Conservation (phyloP, 306 rosid genomes). For the Trifolium subterraneum region DNA sequence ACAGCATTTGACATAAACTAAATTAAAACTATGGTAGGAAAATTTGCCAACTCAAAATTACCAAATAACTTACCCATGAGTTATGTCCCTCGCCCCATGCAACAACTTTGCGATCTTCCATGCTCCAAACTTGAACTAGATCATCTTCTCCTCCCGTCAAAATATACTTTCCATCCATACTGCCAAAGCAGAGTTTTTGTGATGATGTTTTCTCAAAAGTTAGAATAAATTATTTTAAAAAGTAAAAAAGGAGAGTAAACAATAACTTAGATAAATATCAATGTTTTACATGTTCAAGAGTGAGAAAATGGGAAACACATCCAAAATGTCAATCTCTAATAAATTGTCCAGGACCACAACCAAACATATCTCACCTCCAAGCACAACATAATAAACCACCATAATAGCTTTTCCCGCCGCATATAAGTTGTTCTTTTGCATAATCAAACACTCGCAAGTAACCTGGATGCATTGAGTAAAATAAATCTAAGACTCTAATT, state of each 20-base stretch:
- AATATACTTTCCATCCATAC: conserved; percentile 92
- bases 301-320: conserved; percentile 27
- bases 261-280: background rate
- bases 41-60: conserved; percentile 26
- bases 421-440: conserved; percentile 81
- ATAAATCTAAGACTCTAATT: conserved; percentile 28
- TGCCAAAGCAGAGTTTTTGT: conserved; percentile 43
- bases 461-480: conserved; percentile 59
- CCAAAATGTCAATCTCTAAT: conserved; percentile 34
- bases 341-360: conserved; percentile 38
- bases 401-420: conserved; percentile 97
- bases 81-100: conserved; percentile 99
- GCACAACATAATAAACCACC: conserved; percentile 97
- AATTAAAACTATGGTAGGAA: conserved; percentile 36
- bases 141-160: conserved; percentile 99
- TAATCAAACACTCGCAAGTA: conserved; percentile 94
- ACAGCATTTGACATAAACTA: conserved; percentile 38
- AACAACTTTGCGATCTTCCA: conserved; percentile 96
- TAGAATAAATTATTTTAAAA: conserved; percentile 8
- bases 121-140: conserved; percentile 98
- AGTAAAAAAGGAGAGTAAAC: background rate
- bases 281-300: conserved; percentile 28
- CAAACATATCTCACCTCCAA: conserved; percentile 74
- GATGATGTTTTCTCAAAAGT: conserved; percentile 30
- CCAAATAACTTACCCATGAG: conserved; percentile 80